Base-by-base conservation (phyloP, 2,329 filamentous ascomycete species). In the Alternaria gaisen region DNA sequence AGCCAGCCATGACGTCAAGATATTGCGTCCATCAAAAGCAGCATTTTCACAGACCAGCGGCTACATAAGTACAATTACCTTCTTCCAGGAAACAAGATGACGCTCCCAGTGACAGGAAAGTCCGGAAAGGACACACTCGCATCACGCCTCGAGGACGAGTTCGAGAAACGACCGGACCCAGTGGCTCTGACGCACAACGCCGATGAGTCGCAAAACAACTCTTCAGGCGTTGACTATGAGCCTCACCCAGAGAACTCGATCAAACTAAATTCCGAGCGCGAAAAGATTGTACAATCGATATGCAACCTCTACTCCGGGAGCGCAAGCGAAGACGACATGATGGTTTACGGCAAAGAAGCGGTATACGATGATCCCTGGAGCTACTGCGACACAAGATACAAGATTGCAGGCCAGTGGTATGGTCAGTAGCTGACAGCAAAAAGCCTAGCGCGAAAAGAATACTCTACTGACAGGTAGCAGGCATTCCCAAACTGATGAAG, bases 321-420 rank as follows among this genome's bases (percentile, higher is more conserved):
- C 53, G 81, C 81, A 5, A 80, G 75, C 55, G 80, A 84, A 63
- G 70, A 81, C 12, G 81, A 85, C 62, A 84, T 85, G 80, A 71
- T 76, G 43, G 83, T 84, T 1, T 85, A 84, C 63, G 80, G 80
- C 3, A 74, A 79, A 42, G 76, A 82, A 51, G 74, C 80, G 2
- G 71, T 84, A 24, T 83, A 84, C 61, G 82, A 84, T 55, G 82
- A 84, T 64, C 80, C 81, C 1, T 83, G 79, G 69, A 82, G 80
- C 61, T 84, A 82, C 64, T 84, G 81, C 64, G 82, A 85, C 67
- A 83, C 80, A 0, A 69, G 82, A 53, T 83, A 82, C 61, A 85
- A 84, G 66, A 84, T 85, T 59, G 82, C 82, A 2, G 82, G 83
- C 8, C 81, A 85, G 65, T 85, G 83, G 82, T 84, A 81, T 64